Evolutionary conservation across 352 stramenopile genomes (phyloP).

Genomic region (Phytophthora rubi): DNA sequence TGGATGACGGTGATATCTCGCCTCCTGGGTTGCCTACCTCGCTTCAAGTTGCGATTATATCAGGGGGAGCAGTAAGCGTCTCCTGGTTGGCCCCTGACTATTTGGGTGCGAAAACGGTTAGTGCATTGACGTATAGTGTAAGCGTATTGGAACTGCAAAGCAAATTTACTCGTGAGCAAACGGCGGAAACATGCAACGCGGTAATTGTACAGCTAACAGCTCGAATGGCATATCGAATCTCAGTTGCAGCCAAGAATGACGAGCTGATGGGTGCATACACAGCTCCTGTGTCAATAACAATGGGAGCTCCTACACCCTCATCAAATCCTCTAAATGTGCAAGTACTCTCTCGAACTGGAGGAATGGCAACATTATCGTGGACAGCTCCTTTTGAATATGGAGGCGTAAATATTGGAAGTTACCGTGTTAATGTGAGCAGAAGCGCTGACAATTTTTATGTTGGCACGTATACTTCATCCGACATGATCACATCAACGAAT

Average conservation of each 20-base stretch:
- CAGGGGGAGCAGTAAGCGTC: conserved; percentile 39
- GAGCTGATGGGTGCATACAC: conserved; percentile 30
- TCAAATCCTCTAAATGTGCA: conserved; percentile 31
- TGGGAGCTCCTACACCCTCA: conserved; percentile 37
- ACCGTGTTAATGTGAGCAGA: conserved; percentile 38
- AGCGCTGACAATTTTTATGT: neutral
- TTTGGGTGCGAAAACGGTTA: conserved; percentile 37
- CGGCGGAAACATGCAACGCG: conserved; percentile 19
- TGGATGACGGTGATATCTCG: conserved; percentile 61
- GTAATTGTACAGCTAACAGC: conserved; percentile 36
- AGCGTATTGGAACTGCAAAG: conserved; percentile 28
- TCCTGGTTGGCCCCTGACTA: conserved; percentile 45
- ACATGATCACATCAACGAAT: conserved; percentile 23
- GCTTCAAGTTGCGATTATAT: conserved; percentile 22
- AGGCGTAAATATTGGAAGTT: conserved; percentile 41
- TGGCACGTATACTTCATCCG: conserved; percentile 7
- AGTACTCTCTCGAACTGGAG: conserved; percentile 44
- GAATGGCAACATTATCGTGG: conserved; percentile 55
- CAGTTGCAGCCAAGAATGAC: conserved; percentile 37
- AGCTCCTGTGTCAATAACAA: conserved; percentile 18
- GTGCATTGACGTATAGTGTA: conserved; percentile 39
- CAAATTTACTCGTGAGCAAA: conserved; percentile 15
- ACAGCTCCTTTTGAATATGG: conserved; percentile 47
- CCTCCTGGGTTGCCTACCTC: conserved; percentile 32
- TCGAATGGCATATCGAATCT: conserved; percentile 39